Evolutionary conservation across 2,329 filamentous ascomycete genomes (phyloP), one percentile per base, ranked within the genome.

Genomic region (Pseudocercospora ulei): DNA sequence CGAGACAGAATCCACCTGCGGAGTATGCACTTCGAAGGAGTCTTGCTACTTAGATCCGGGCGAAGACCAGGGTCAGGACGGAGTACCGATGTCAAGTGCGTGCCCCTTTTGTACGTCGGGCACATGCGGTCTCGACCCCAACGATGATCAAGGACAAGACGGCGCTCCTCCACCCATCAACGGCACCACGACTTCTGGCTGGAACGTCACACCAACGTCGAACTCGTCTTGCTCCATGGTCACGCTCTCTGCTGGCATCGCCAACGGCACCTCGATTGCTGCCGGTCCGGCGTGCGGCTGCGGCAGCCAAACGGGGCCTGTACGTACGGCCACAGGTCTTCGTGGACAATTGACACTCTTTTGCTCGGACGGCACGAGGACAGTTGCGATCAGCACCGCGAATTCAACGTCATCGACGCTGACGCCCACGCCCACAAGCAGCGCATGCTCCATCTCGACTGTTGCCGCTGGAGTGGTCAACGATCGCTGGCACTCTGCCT

Each of bases 51-150:
- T 33, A n/a, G 14, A 33, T 23, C 30, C 30, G 11, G 7, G 23
- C 16, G 30, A 37, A 6, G 35, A 37, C 17, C 35, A 37, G 29
- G 35, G 35, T 12, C 13, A 37, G 19, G 24, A 37, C 12, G 35
- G 35, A 5, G 14, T 13, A 8, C 23, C 22, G 11, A 3, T 17
- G 18, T 18, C 8, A 3, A 28, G 5, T 7, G 13, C 9, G 9
- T 25, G 34, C 12, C 23, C 20, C 7, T 7, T 12, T 8, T 25
- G 20, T 19, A 36, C 34, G n/a, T 36, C 34, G 5, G 8, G 3
- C 6, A 6, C 12, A 7, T 26, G 20, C 11, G 23, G 23, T 36
- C 19, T 26, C 7, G 9, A 25, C 9, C 23, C 34, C 5, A 8
- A 17, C 8, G 23, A 25, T 24, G 23, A 25, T 5, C 20, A 37